Evolutionary conservation across 73 alveolate species (phyloP).

Genomic region (Paramecium caudatum): DNA sequence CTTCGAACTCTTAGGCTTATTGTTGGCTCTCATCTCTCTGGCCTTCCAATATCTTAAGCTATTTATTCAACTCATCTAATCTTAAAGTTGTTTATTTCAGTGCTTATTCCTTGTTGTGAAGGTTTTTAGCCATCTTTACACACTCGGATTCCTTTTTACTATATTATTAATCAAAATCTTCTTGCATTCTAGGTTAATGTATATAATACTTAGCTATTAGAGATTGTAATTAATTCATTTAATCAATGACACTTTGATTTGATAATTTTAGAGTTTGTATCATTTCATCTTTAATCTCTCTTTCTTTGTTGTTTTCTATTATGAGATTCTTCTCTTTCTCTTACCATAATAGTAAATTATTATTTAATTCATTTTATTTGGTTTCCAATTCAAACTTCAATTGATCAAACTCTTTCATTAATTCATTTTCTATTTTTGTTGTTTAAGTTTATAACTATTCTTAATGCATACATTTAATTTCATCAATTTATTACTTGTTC

Average conservation of each 20-base stretch:
- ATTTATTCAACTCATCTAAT: slow-evolving; percentile 31
- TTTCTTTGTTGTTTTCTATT: background rate
- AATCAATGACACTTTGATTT: background rate
- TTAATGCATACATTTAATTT: background rate
- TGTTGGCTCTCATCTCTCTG: slow-evolving; percentile 45
- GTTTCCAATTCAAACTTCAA: slow-evolving; percentile 9
- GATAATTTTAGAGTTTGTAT: background rate
- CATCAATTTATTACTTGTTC: slow-evolving; percentile 39
- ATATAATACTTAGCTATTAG: slow-evolving; percentile 31
- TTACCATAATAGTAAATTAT: background rate
- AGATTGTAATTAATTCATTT: slow-evolving; percentile 40
- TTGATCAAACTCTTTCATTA: slow-evolving; percentile 28
- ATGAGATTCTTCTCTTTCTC: slow-evolving; percentile 8
- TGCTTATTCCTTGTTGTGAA: slow-evolving; percentile 20
- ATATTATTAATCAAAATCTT: background rate
- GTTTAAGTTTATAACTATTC: background rate
- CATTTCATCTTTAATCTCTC: slow-evolving; percentile 43
- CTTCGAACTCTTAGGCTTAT: background rate
- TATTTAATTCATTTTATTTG: slow-evolving; percentile 40
- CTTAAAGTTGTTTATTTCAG: slow-evolving; percentile 18
- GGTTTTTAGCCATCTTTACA: slow-evolving; percentile 16
- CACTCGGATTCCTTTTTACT: slow-evolving; percentile 16
- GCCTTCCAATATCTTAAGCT: slow-evolving; percentile 34
- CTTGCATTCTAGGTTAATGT: slow-evolving; percentile 26
- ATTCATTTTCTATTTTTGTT: slow-evolving; percentile 18